These are phyloP conservation scores for Cadophora sp. DNA, from an alignment of 2,329 filamentous ascomycete genomes.

Conservation along the genomic window DNA sequence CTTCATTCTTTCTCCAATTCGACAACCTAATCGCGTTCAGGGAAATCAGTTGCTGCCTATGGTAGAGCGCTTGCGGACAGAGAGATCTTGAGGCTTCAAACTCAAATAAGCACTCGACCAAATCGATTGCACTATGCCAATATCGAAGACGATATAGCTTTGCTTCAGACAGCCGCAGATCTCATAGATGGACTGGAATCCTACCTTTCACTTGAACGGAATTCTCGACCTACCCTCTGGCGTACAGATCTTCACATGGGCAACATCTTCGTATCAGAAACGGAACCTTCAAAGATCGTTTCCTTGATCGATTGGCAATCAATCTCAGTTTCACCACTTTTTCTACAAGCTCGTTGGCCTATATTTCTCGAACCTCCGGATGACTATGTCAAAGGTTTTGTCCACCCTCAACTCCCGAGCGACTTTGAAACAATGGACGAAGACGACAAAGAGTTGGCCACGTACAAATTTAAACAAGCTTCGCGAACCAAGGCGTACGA, in stretches of 20 bases:
- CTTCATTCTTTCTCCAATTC: neutral
- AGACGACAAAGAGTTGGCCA: slow-evolving; percentile 10
- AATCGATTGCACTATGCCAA: neutral
- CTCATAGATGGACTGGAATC: slow-evolving; percentile 1
- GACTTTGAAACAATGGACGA: slow-evolving; percentile 17
- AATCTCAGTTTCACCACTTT: slow-evolving; percentile 16
- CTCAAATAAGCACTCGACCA: slow-evolving; percentile 8
- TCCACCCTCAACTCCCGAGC: slow-evolving; percentile 13
- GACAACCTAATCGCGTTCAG: neutral
- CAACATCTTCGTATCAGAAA: slow-evolving; percentile 12
- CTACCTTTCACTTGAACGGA: neutral
- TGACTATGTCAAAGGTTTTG: slow-evolving; percentile 14
- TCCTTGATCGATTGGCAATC: slow-evolving; percentile 16
- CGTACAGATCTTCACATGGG: slow-evolving; percentile 11
- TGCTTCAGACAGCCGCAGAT: neutral
- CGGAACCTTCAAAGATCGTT: slow-evolving; percentile 6
- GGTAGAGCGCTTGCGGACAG: slow-evolving; percentile 6
- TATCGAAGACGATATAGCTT: slow-evolving; percentile 4
- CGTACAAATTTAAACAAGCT: slow-evolving; percentile 16
- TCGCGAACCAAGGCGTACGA: slow-evolving; percentile 15
- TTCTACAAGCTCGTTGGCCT: slow-evolving; percentile 17
- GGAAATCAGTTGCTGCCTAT: neutral
- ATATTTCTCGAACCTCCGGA: slow-evolving; percentile 14
- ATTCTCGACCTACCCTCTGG: slow-evolving; percentile 12
- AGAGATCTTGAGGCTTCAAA: slow-evolving; percentile 9